These are phyloP conservation scores for Gaultheria prostrata DNA, from an alignment of 148 eudicot genomes.

Conservation along the genomic window DNA sequence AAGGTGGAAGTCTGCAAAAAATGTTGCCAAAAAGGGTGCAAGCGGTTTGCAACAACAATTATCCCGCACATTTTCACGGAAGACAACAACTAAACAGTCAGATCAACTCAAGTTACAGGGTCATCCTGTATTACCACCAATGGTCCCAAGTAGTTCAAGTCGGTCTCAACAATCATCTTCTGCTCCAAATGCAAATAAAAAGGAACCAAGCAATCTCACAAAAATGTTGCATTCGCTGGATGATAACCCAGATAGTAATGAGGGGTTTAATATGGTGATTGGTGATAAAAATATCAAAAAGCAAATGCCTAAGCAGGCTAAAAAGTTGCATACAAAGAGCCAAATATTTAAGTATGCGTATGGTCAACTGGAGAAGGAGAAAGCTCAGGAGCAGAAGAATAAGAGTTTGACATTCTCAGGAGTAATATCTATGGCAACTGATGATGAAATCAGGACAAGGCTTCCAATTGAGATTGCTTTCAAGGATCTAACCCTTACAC, in stretches of 20 bases:
- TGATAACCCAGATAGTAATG: constrained; percentile 49
- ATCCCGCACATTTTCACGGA: constrained; percentile 72
- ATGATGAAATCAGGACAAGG: constrained; percentile 51
- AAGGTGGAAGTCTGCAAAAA: constrained; percentile 73
- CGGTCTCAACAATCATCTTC: constrained; percentile 22
- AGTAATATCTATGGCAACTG: constrained; percentile 72
- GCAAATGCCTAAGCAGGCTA: constrained; percentile 39
- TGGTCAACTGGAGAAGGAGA: constrained; percentile 87
- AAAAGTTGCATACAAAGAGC: constrained; percentile 66
- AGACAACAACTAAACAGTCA: constrained; percentile 26
- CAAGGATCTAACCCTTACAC: constrained; percentile 70
- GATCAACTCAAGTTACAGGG: constrained; percentile 23
- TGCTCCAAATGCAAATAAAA: constrained; percentile 46
- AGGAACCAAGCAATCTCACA: constrained; percentile 48
- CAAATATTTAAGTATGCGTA: constrained; percentile 88
- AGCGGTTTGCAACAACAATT: constrained; percentile 57
- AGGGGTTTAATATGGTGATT: constrained; percentile 57
- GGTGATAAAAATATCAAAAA: constrained; percentile 64
- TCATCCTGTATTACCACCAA: constrained; percentile 14
- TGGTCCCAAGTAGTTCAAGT: constrained; percentile 12
- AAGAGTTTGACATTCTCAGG: constrained; percentile 70
- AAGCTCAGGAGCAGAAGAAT: constrained; percentile 65
- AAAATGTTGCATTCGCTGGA: constrained; percentile 67
- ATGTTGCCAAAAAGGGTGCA: constrained; percentile 51
- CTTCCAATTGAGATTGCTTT: constrained; percentile 70